Percentiles rank a stretch among this genome's conserved stretches.
Conservation (phyloP, 352 stramenopile species). For the Peronospora belbahrii region DNA sequence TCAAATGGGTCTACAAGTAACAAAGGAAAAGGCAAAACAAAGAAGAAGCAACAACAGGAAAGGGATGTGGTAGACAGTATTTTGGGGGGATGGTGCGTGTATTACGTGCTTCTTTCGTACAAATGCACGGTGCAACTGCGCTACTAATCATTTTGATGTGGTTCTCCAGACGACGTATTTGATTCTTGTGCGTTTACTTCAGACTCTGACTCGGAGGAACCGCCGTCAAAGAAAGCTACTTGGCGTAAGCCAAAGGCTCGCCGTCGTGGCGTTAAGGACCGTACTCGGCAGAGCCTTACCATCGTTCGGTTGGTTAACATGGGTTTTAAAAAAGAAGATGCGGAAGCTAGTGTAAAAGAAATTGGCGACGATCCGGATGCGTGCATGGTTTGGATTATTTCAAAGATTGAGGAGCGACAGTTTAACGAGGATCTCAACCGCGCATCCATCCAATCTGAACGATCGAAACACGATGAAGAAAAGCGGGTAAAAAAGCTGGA, state of each 20-base stretch:
- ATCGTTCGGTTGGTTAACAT: slow-evolving; percentile 48
- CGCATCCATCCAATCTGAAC: slow-evolving; percentile 72
- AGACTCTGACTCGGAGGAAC: slow-evolving; percentile 15
- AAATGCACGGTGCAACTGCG: neutral
- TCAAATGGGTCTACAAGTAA: slow-evolving; percentile 1
- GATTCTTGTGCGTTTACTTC: slow-evolving; percentile 12
- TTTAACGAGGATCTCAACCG: slow-evolving; percentile 63
- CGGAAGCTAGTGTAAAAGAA: slow-evolving; percentile 45
- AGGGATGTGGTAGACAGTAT: slow-evolving; percentile 1
- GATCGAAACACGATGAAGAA: slow-evolving; percentile 56
- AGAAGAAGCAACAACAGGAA: slow-evolving; percentile 5
- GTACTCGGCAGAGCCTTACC: slow-evolving; percentile 45
- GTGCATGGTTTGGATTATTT: slow-evolving; percentile 81
- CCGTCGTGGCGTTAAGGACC: slow-evolving; percentile 14
- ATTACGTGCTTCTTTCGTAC: neutral
- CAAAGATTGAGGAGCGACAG: slow-evolving; percentile 61
- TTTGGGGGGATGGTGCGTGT: slow-evolving; percentile 14
- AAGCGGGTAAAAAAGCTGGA: slow-evolving; percentile 47
- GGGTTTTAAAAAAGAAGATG: slow-evolving; percentile 59
- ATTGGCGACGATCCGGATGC: slow-evolving; percentile 51
- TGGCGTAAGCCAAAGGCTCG: slow-evolving; percentile 3
- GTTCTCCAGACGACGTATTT: slow-evolving; percentile 6
- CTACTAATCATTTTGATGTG: slow-evolving; percentile 3
- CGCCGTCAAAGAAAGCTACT: slow-evolving; percentile 12
- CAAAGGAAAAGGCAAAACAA: slow-evolving; percentile 19